Base-by-base conservation (phyloP, 768 basidiomycete genomes). In the Naganishia vishniacii region DNA sequence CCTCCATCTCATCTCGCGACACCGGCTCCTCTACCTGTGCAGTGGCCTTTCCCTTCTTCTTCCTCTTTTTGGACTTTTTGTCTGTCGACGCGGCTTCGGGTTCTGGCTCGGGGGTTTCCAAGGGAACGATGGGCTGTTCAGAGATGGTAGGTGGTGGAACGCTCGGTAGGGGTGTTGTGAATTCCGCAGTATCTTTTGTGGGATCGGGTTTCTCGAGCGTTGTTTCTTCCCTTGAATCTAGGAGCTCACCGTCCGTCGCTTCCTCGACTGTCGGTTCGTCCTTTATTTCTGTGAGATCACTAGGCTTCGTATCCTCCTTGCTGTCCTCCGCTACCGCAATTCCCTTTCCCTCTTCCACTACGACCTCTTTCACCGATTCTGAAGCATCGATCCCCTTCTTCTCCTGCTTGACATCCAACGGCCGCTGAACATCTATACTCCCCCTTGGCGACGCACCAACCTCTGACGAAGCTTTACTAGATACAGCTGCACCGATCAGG, bases 1-100 rank as follows among this genome's bases (percentile, higher is more conserved):
- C 48, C 23, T 61, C 42, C 11, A 29, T 12, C 2, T 44, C 1
- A 1, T 25, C 20, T 28, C 20, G 9, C 26, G 28, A 6, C 31
- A 13, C 37, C 20, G 16, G 16, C 16, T 61, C 45, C 44, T 34
- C 32, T 11, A 9, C 53, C 13, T n/a, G 1, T 5, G 32, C 53
- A 20, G 32, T n/a, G 4, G 53, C 49, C 18, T 63, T 49, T 6
- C 37, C 62, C 63, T 68, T 64, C 48, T 65, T 65, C 53, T 61
- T 48, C 48, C 34, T 61, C 59, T 60, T 62, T 46, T 67, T 45
- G n/a, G 12, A 44, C 59, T 63, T 68, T 62, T 49, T 28, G 42
- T 56, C 56, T 11, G 15, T 67, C 41, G 48, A 29, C 7, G 13
- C 37, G 40, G 58, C 45, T 26, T 46, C 47, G 0, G 25, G 31